Evolutionary conservation across 1,284 basidiomycete genomes (phyloP).

Genomic region (Boletus mariae): DNA sequence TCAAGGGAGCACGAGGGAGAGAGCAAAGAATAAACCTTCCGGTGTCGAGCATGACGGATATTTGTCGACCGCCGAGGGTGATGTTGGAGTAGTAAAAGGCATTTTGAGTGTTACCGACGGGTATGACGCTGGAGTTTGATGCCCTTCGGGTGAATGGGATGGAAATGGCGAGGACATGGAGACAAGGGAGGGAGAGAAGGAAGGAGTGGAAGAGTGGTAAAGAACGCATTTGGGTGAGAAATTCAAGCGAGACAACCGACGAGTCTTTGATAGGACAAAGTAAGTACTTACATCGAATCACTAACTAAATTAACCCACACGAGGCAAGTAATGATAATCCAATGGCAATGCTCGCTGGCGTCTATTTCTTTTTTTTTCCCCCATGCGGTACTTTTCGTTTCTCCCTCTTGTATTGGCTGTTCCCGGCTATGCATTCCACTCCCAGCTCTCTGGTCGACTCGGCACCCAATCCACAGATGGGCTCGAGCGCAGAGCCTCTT

Average conservation of each 20-base stretch:
- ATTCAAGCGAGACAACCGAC: background rate
- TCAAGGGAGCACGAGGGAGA: slow-evolving; percentile 5
- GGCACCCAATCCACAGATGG: background rate
- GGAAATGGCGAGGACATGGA: slow-evolving; percentile 40
- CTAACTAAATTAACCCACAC: too few species aligned
- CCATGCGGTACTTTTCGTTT: slow-evolving; percentile 14
- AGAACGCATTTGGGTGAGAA: slow-evolving; percentile 39
- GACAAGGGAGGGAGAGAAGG: slow-evolving; percentile 36
- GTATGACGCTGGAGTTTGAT: slow-evolving; percentile 29
- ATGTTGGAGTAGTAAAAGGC: slow-evolving; percentile 58
- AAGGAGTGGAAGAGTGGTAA: slow-evolving; percentile 44
- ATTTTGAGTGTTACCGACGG: slow-evolving; percentile 58
- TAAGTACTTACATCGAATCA: too few species aligned
- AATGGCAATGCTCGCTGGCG: too few species aligned
- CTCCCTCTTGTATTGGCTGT: slow-evolving; percentile 11
- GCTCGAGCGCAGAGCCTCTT: slow-evolving; percentile 14
- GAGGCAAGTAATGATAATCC: too few species aligned
- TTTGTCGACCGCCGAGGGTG: slow-evolving; percentile 46
- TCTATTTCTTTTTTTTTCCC: background rate
- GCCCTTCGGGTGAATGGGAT: slow-evolving; percentile 45
- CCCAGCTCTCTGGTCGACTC: slow-evolving; percentile 18
- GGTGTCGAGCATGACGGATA: slow-evolving; percentile 56
- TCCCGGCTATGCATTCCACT: slow-evolving; percentile 10
- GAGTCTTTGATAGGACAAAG: too few species aligned
- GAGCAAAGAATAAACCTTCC: slow-evolving; percentile 42